Base-by-base conservation (phyloP, 345 rosid genomes). In the Crucihimalaya himalaica region DNA sequence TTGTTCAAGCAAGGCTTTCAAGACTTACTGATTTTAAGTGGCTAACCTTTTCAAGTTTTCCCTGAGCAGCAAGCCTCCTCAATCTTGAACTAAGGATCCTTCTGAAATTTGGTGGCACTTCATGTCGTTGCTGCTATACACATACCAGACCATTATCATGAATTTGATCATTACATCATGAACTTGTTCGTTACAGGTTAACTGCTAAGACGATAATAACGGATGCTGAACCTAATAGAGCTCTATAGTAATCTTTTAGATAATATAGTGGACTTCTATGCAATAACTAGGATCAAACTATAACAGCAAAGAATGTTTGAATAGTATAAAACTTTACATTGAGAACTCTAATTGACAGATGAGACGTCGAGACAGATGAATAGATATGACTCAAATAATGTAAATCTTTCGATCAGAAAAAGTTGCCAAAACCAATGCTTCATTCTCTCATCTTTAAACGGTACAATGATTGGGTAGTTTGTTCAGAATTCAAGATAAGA, bases 11-110 rank as follows among this genome's bases (percentile, higher is more conserved):
- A 74, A 6, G 76, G 76, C 72, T 65, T 75, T 47, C 46, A 62
- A 61, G 51, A 72, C 81, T 78, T 73, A 61, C 74, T 71, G 63
- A 63, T 66, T 55, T 73, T 52, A 55, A 67, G 43, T 73, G 63
- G 78, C 78, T 78, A 73, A 87, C 97, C 93, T 84, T 87, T 82
- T 83, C 86, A 14, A 89, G 82, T 82, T 88, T 92, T 39, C 87
- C 86, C 76, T 87, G 89, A 16, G 80, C 75, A 70, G 88, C 92
- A 68, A 92, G 90, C 75, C 89, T 84, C 75, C 93, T 84, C 81
- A 89, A 83, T 72, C 86, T 92, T 76, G 89, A 82, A 81, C 88
- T 73, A 51, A 89, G 68, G 19, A 76, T 43, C 82, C 88, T 82
- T 73, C 88, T 83, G 68, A 92, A 92, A 74, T 85, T 84, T 70